phyloP scores from a whole-genome alignment of 108 stramenopile genomes.

The Chaetoceros tenuissimus region DNA sequence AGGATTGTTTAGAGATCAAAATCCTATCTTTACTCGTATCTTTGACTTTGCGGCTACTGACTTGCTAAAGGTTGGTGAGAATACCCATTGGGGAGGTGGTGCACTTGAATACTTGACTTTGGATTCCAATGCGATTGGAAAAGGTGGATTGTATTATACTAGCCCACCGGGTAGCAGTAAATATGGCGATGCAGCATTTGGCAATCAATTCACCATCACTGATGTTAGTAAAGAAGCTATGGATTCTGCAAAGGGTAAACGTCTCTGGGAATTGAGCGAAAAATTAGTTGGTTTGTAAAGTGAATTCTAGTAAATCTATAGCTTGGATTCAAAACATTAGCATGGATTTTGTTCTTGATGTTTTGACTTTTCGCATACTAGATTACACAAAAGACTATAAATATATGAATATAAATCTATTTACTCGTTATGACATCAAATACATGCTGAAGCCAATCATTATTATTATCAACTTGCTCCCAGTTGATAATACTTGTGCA shows the following conservation, averaged over 20 bases:
- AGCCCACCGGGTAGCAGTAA: constrained; percentile 66
- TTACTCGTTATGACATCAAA: too few species aligned
- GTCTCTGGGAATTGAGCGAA: constrained; percentile 65
- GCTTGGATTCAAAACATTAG: too few species aligned
- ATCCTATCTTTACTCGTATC: constrained; percentile 65
- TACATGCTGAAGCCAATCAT: too few species aligned
- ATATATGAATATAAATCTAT: too few species aligned
- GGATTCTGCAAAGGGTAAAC: constrained; percentile 61
- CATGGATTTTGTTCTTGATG: too few species aligned
- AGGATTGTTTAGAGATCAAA: constrained; percentile 83
- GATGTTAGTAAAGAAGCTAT: constrained; percentile 58
- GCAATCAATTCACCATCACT: constrained; percentile 45
- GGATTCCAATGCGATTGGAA: constrained; percentile 26
- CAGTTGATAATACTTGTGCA: too few species aligned
- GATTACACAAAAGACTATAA: too few species aligned
- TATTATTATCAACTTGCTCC: too few species aligned
- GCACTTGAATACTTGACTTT: constrained; percentile 69
- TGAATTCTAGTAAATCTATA: too few species aligned
- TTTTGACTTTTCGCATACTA: too few species aligned
- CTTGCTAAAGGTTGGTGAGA: constrained; percentile 58
- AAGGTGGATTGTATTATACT: constrained; percentile 39
- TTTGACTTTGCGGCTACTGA: constrained; percentile 68
- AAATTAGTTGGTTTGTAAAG: constrained; percentile 49
- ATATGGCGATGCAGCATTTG: constrained; percentile 70
- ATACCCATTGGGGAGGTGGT: constrained; percentile 64